These are phyloP conservation scores for Combretum micranthum DNA, from an alignment of 345 rosid genomes.

Conservation along the genomic window DNA sequence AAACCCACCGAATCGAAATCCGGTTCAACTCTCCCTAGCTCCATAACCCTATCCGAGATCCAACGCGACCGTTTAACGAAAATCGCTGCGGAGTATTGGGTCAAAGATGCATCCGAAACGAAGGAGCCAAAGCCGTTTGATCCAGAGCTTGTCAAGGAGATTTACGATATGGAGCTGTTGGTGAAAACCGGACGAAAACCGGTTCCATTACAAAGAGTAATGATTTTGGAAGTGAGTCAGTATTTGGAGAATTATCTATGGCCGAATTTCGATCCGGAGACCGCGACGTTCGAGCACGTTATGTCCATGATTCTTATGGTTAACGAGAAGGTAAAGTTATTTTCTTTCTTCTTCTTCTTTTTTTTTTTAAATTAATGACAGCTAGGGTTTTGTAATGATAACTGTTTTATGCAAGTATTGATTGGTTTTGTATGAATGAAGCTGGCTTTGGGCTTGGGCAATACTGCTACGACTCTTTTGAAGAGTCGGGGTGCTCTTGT, in stretches of 20 bases:
- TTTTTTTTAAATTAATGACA: background rate
- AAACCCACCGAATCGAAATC: constrained; percentile 53
- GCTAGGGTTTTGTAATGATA: too few relatives aligned
- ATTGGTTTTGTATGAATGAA: too few relatives aligned
- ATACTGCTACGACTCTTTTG: too few relatives aligned
- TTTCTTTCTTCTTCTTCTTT: background rate
- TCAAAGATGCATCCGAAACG: constrained; percentile 31
- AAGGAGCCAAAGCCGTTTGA: constrained; percentile 46
- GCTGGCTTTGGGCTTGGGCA: too few relatives aligned
- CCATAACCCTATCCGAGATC: constrained; percentile 83
- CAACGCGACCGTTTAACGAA: constrained; percentile 82
- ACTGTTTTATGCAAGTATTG: too few relatives aligned
- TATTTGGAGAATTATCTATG: constrained; percentile 91
- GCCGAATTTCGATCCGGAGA: constrained; percentile 81
- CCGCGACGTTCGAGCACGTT: constrained; percentile 82
- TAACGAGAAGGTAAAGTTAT: constrained; percentile 35
- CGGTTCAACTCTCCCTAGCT: constrained; percentile 58
- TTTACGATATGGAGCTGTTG: constrained; percentile 68
- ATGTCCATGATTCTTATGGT: constrained; percentile 98
- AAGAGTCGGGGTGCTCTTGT: too few relatives aligned
- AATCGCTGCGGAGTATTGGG: constrained; percentile 81
- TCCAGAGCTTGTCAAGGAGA: constrained; percentile 68
- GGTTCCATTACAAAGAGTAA: constrained; percentile 87
- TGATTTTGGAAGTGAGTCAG: constrained; percentile 95
- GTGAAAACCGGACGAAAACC: constrained; percentile 71